phyloP scores from a whole-genome alignment of 2,329 filamentous ascomycete genomes.

The Plenodomus tracheiphilus region DNA sequence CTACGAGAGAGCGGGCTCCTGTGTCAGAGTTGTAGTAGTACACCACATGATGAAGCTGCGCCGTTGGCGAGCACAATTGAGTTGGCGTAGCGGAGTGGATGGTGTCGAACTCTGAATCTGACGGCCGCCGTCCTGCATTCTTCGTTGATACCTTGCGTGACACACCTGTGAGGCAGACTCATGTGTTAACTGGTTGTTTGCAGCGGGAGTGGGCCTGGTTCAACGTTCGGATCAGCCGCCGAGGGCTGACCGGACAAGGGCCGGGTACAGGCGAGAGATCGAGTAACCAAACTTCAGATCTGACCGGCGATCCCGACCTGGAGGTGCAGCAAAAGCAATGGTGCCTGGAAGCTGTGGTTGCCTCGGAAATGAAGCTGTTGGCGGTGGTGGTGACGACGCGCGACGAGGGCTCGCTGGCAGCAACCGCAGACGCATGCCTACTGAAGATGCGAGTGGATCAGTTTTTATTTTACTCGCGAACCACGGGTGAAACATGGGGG shows the following conservation, averaged over 20 bases:
- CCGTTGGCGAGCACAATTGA: neutral
- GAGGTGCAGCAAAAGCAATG: neutral
- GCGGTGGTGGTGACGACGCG: neutral
- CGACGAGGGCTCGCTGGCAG: neutral
- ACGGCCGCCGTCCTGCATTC: neutral
- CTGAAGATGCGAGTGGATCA: neutral
- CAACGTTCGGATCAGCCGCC: neutral
- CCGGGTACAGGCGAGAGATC: conserved; percentile 5
- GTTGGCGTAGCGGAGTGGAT: neutral
- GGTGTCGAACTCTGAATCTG: neutral
- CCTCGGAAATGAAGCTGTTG: conserved; percentile 2
- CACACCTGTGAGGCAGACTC: too few relatives aligned
- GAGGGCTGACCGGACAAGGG: conserved; percentile 1
- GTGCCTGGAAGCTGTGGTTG: neutral
- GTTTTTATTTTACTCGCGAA: neutral
- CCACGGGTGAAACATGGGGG: neutral
- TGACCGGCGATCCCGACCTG: conserved; percentile 4
- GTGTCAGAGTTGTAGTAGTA: too few relatives aligned
- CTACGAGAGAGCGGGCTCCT: too few relatives aligned
- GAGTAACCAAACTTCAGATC: neutral
- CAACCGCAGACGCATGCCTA: neutral
- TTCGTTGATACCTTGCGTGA: too few relatives aligned
- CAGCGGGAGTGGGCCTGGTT: too few relatives aligned
- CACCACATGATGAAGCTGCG: neutral
- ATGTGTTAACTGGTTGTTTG: too few relatives aligned